These are phyloP conservation scores for Penicillium egyptiacum DNA, from an alignment of 495 filamentous ascomycete genomes.

Conservation along the genomic window DNA sequence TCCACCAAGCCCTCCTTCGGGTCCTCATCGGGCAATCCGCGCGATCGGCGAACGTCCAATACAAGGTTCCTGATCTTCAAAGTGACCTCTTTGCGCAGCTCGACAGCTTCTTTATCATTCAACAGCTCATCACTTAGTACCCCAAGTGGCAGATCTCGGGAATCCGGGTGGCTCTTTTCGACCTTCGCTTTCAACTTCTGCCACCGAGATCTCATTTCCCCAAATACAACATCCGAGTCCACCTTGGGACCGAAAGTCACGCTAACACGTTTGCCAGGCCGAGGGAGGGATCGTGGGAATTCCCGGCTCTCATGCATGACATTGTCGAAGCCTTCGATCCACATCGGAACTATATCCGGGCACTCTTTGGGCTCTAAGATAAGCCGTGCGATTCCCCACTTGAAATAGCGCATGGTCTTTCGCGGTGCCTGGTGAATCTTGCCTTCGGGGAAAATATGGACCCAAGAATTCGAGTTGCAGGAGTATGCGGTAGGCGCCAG, in stretches of 20 bases:
- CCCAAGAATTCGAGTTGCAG: constrained; percentile 68
- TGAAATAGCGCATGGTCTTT: constrained; percentile 89
- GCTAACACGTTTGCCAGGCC: constrained; percentile 65
- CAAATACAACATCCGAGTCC: constrained; percentile 50
- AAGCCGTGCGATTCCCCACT: constrained; percentile 88
- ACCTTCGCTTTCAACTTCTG: constrained; percentile 54
- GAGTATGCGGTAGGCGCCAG: constrained; percentile 59
- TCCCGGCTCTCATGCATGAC: constrained; percentile 78
- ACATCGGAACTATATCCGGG: constrained; percentile 89
- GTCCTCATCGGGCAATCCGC: constrained; percentile 80
- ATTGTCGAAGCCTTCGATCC: constrained; percentile 81
- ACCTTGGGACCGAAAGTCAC: constrained; percentile 68
- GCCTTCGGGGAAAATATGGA: constrained; percentile 96
- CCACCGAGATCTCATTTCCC: constrained; percentile 71
- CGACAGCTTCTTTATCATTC: constrained; percentile 69
- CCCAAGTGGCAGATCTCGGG: constrained; percentile 48
- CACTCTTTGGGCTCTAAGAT: constrained; percentile 83
- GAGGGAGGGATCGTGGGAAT: constrained; percentile 80
- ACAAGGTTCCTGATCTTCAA: constrained; percentile 75
- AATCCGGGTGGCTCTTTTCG: constrained; percentile 33
- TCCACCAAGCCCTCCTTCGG: constrained; percentile 63
- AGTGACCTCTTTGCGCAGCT: constrained; percentile 80
- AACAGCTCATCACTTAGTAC: constrained; percentile 69
- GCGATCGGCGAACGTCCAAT: constrained; percentile 64
- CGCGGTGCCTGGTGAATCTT: constrained; percentile 83